A percentile compares a stretch with the other conserved stretches of the same genome.
These are phyloP conservation scores for Populus trichocarpa DNA, from an alignment of 441 rosid species.

Conservation along the genomic window DNA sequence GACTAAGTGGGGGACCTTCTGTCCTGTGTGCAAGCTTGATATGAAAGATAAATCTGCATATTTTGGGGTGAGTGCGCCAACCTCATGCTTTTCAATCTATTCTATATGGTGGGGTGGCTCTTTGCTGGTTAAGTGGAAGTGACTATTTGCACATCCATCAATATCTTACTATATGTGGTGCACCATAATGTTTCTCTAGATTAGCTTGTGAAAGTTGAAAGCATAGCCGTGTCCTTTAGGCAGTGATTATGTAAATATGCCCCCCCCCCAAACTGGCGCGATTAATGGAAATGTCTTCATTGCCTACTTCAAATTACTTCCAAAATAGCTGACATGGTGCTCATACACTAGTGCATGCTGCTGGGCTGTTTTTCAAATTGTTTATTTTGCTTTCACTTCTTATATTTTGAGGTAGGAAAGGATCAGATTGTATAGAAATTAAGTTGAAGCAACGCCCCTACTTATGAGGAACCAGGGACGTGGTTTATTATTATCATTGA, in stretches of 20 bases:
- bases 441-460: background rate
- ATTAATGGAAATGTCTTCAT: background rate
- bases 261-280: background rate
- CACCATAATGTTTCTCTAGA: background rate
- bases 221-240: background rate
- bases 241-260: background rate
- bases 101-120: background rate
- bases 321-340: background rate
- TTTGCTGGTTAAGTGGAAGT: background rate
- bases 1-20: constrained; percentile 69
- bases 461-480: background rate
- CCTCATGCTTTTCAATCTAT: background rate
- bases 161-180: background rate
- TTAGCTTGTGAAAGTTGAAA: background rate
- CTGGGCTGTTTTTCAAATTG: background rate
- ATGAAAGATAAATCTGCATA: constrained; percentile 35
- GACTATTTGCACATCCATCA: background rate
- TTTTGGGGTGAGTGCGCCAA: constrained; percentile 39
- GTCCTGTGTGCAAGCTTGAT: constrained; percentile 83
- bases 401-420: background rate
- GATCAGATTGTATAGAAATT: background rate
- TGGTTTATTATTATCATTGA: background rate
- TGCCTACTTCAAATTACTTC: background rate
- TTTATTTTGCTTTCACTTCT: background rate
- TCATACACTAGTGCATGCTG: background rate